Evolutionary conservation across 1,139 yeast genomes (phyloP).

Genomic region (Suhomyces taliae): DNA sequence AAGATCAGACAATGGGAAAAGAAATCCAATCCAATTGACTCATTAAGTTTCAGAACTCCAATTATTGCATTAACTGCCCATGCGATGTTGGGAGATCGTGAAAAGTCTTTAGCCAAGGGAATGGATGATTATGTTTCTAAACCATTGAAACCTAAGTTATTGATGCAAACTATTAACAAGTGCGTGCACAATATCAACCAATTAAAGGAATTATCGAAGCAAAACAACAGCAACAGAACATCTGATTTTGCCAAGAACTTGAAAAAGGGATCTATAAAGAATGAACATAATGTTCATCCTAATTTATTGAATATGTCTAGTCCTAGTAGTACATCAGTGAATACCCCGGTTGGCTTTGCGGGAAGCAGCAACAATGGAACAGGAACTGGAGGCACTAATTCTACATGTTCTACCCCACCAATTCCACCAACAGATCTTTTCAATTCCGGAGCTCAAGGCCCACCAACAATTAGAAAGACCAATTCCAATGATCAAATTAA

Average conservation of each 20-base stretch:
- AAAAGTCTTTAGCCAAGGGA: slow-evolving; percentile 79
- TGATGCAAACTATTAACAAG: slow-evolving; percentile 81
- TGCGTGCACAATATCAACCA: slow-evolving; percentile 72
- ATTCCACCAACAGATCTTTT: slow-evolving; percentile 5
- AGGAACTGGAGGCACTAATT: slow-evolving; percentile 11
- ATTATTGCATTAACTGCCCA: slow-evolving; percentile 89
- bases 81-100: slow-evolving; percentile 90
- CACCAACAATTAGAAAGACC: slow-evolving; percentile 26
- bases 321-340: slow-evolving; percentile 14
- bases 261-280: slow-evolving; percentile 37
- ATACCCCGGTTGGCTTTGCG: slow-evolving; percentile 7
- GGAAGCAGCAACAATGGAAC: slow-evolving; percentile 10
- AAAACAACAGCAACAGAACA: slow-evolving; percentile 46
- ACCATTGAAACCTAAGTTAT: slow-evolving; percentile 78
- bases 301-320: slow-evolving; percentile 20
- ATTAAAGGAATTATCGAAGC: slow-evolving; percentile 54
- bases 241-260: slow-evolving; percentile 51
- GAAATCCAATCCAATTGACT: slow-evolving; percentile 73
- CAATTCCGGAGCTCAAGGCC: slow-evolving; percentile 9
- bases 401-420: slow-evolving; percentile 18
- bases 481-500: slow-evolving; percentile 27
- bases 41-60: slow-evolving; percentile 67
- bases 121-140: slow-evolving; percentile 90
- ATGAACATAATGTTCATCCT: slow-evolving; percentile 19
- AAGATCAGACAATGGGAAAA: slow-evolving; percentile 85